Percentiles rank a stretch among this genome's conserved stretches.
These are phyloP conservation scores for Leccinellum albellum DNA, from an alignment of 768 basidiomycete species.

Conservation along the genomic window DNA sequence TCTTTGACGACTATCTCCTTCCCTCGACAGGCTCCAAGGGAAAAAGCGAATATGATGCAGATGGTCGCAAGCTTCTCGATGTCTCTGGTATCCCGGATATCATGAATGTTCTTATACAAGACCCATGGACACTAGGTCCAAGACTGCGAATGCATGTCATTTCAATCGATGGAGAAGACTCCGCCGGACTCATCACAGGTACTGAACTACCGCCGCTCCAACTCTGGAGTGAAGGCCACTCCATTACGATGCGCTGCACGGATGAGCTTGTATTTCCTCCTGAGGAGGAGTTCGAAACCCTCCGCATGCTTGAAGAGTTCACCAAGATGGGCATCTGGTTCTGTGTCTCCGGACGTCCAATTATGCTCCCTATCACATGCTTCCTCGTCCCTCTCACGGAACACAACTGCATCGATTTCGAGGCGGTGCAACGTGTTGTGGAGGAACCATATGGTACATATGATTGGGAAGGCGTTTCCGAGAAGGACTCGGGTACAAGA, in stretches of 20 bases:
- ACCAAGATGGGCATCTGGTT: slow-evolving; percentile 60
- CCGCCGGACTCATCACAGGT: slow-evolving; percentile 68
- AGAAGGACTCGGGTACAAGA: slow-evolving; percentile 46
- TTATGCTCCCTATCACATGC: slow-evolving; percentile 49
- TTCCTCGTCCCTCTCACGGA: slow-evolving; percentile 65
- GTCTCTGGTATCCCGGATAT: slow-evolving; percentile 46
- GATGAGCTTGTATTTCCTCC: slow-evolving; percentile 47
- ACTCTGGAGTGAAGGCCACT: slow-evolving; percentile 34
- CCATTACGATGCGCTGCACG: slow-evolving; percentile 39
- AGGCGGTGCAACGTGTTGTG: slow-evolving; percentile 49
- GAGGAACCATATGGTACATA: slow-evolving; percentile 44
- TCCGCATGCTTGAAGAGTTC: slow-evolving; percentile 59
- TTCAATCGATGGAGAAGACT: slow-evolving; percentile 42
- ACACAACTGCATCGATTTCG: slow-evolving; percentile 52
- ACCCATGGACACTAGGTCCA: slow-evolving; percentile 61
- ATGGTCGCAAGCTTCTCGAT: slow-evolving; percentile 43
- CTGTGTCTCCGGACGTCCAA: slow-evolving; percentile 57
- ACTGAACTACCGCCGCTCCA: slow-evolving; percentile 49
- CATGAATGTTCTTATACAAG: slow-evolving; percentile 57
- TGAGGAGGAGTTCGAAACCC: slow-evolving; percentile 44
- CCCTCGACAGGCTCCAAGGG: slow-evolving; percentile 56
- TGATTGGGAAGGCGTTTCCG: slow-evolving; percentile 54
- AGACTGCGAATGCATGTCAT: slow-evolving; percentile 65
- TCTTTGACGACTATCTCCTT: slow-evolving; percentile 79
- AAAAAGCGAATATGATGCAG: slow-evolving; percentile 49